A percentile compares a stretch with the other conserved stretches of the same genome.
phyloP scores from a whole-genome alignment of 202 grass and related monocot species.

The Brachypodium distachyon region DNA sequence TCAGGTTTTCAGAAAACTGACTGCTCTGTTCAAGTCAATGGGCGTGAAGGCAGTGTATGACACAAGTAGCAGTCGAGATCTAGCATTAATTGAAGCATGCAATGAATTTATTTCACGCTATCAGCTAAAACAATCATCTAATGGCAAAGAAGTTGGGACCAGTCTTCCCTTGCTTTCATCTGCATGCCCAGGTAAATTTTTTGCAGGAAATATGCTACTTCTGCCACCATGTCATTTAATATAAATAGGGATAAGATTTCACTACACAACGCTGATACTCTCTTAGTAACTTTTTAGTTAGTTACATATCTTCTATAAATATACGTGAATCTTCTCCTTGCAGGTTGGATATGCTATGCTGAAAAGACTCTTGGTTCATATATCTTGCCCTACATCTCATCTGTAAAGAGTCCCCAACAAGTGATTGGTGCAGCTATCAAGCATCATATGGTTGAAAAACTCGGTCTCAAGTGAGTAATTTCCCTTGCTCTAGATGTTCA shows the following conservation, averaged over 20 bases:
- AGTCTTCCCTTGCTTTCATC: slow-evolving; percentile 82
- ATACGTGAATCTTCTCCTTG: not conserved
- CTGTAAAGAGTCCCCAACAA: slow-evolving; percentile 97
- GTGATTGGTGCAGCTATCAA: slow-evolving; percentile 85
- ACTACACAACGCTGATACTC: not conserved
- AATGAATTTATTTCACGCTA: slow-evolving; percentile 89
- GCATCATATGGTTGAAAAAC: slow-evolving; percentile 65
- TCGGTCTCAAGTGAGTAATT: slow-evolving; percentile 60
- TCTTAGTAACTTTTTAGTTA: not conserved
- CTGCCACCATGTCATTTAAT: not conserved
- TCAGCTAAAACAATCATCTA: slow-evolving; percentile 33
- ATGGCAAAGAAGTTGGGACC: slow-evolving; percentile 39
- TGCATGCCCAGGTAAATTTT: slow-evolving; percentile 68
- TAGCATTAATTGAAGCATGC: slow-evolving; percentile 83
- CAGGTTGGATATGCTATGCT: slow-evolving; percentile 99
- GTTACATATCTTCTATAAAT: not conserved
- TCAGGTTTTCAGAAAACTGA: slow-evolving; percentile 86
- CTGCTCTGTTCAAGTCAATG: slow-evolving; percentile 73
- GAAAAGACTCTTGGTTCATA: slow-evolving; percentile 99
- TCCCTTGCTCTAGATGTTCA: slow-evolving; percentile 11
- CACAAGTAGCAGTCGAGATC: slow-evolving; percentile 76
- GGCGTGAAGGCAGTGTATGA: slow-evolving; percentile 84
- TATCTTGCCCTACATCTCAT: slow-evolving; percentile 89
- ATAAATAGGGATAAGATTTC: not conserved
- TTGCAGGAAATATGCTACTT: not conserved